A percentile compares a stretch with the other conserved stretches of the same genome.
Conservation (phyloP, 306 rosid species). For the Gastrolobium bilobum region DNA sequence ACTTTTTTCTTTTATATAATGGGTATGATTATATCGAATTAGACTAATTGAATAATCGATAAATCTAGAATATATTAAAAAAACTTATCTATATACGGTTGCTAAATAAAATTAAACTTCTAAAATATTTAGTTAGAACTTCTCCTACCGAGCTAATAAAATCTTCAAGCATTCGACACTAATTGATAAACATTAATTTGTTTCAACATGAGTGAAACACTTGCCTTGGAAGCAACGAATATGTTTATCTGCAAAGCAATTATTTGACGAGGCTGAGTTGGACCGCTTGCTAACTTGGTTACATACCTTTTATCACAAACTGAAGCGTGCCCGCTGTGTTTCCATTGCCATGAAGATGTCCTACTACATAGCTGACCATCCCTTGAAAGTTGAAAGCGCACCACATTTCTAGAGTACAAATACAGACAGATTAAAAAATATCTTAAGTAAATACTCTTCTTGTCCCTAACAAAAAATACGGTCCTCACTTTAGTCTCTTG, state of each 20-base stretch:
- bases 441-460: too few species aligned
- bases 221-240: conserved; percentile 39
- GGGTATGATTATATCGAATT: too few species aligned
- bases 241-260: conserved; percentile 28
- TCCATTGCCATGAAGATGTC: conserved; percentile 30
- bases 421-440: neutral
- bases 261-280: conserved; percentile 40
- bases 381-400: conserved; percentile 26
- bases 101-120: too few species aligned
- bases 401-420: conserved; percentile 25
- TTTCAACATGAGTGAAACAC: conserved; percentile 29
- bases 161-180: neutral
- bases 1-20: too few species aligned
- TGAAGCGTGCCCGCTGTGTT: conserved; percentile 28
- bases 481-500: too few species aligned
- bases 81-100: too few species aligned
- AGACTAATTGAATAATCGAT: too few species aligned
- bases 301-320: conserved; percentile 26
- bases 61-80: too few species aligned
- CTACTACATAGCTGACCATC: conserved; percentile 44
- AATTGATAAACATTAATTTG: conserved; percentile 26
- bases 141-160: neutral
- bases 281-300: conserved; percentile 37
- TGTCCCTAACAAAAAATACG: too few species aligned
- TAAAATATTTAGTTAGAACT: too few species aligned